A percentile compares a stretch with the other conserved stretches of the same genome.
Evolutionary conservation across 2,329 filamentous ascomycete genomes (phyloP).

Genomic region (Pseudopyrenochaeta lycopersici): DNA sequence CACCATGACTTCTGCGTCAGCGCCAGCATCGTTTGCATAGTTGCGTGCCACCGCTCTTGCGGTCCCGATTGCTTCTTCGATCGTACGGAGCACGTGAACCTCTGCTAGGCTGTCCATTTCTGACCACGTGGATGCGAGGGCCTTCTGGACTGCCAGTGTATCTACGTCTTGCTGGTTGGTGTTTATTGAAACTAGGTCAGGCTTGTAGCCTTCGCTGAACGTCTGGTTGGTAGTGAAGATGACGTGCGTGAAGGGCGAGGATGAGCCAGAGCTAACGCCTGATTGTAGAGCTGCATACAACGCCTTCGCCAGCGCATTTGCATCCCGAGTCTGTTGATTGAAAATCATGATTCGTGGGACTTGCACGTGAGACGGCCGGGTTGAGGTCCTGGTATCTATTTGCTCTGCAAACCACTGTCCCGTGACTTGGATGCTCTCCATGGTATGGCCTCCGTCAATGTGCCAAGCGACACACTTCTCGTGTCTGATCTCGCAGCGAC

Average conservation of each 20-base stretch:
- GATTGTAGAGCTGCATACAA: slow-evolving; percentile 66
- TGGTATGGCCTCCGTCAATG: slow-evolving; percentile 87
- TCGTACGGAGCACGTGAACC: slow-evolving; percentile 69
- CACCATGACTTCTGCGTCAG: slow-evolving; percentile 63
- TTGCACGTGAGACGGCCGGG: slow-evolving; percentile 24
- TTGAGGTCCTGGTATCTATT: slow-evolving; percentile 46
- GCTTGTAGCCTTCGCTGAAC: slow-evolving; percentile 68
- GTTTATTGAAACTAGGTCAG: slow-evolving; percentile 71
- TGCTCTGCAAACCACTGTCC: slow-evolving; percentile 76
- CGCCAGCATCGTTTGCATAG: slow-evolving; percentile 33
- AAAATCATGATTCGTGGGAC: slow-evolving; percentile 75
- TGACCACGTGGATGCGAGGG: slow-evolving; percentile 68
- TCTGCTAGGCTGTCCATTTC: slow-evolving; percentile 49
- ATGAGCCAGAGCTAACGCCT: slow-evolving; percentile 32
- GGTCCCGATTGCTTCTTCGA: slow-evolving; percentile 73
- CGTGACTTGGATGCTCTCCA: slow-evolving; percentile 80
- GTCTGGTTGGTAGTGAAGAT: slow-evolving; percentile 84
- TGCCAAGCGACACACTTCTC: slow-evolving; percentile 72
- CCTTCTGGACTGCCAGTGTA: slow-evolving; percentile 71
- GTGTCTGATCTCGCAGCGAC: slow-evolving; percentile 76
- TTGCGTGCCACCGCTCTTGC: slow-evolving; percentile 56
- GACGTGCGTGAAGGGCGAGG: slow-evolving; percentile 71
- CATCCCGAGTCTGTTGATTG: slow-evolving; percentile 90
- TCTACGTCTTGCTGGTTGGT: slow-evolving; percentile 66
- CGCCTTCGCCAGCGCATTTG: slow-evolving; percentile 68